Evolutionary conservation across 2,329 filamentous ascomycete genomes (phyloP).

Genomic region (Zopfia rhizophila): DNA sequence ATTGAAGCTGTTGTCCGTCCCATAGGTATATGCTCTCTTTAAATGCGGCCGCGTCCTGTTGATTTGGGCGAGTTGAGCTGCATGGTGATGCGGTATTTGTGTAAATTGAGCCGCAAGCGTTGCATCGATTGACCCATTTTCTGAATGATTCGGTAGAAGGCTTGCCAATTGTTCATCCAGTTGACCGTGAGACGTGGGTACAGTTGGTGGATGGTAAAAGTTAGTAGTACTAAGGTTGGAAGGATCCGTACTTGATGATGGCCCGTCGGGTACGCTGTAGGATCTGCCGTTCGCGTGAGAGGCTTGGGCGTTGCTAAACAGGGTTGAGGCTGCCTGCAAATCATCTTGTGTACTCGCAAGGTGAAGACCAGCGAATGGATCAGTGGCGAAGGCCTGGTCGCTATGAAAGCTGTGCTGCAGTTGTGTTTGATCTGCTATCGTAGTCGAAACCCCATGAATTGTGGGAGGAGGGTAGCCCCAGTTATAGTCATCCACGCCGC

Average conservation of each 20-base stretch:
- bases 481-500: constrained; percentile 33
- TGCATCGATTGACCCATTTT: constrained; percentile 40
- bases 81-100: constrained; percentile 30
- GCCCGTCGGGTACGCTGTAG: constrained; percentile 33
- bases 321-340: constrained; percentile 43
- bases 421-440: constrained; percentile 45
- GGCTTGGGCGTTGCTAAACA: constrained; percentile 44
- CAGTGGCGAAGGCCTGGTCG: constrained; percentile 31
- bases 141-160: constrained; percentile 39
- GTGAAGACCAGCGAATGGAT: constrained; percentile 22
- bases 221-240: constrained; percentile 6
- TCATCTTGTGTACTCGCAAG: constrained; percentile 41
- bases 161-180: constrained; percentile 43
- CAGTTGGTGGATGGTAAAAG: constrained; percentile 26
- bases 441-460: constrained; percentile 47
- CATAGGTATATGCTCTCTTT: constrained; percentile 48
- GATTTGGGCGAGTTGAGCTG: constrained; percentile 29
- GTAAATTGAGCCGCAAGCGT: constrained; percentile 41
- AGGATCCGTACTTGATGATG: constrained; percentile 13
- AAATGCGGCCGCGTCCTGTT: constrained; percentile 26
- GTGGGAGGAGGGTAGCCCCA: constrained; percentile 45
- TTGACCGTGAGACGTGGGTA: constrained; percentile 36
- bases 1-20: constrained; percentile 49
- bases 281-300: constrained; percentile 32
- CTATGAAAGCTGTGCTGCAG: constrained; percentile 38